Conservation (phyloP, 805 yeast species). For the Candida dajiaensis region DNA sequence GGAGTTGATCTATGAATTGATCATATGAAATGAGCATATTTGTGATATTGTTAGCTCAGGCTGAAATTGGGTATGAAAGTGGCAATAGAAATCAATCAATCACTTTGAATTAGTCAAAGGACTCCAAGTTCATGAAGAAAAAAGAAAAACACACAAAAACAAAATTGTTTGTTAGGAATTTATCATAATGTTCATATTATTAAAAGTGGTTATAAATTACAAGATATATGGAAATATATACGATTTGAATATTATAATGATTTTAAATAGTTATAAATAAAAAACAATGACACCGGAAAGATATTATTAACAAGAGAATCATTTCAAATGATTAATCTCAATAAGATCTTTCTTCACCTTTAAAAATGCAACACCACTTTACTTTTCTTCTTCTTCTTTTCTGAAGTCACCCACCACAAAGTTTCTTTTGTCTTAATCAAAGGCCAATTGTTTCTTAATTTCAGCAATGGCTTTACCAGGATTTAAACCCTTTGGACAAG, state of each 20-base stretch:
- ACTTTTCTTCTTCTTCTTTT: neutral
- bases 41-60: too few species aligned
- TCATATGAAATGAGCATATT: neutral
- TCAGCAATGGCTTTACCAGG: slow-evolving; percentile 98
- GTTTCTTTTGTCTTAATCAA: too few species aligned
- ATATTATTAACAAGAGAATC: too few species aligned
- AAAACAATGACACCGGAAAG: neutral
- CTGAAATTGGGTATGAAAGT: too few species aligned
- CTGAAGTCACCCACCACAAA: too few species aligned
- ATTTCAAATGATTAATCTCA: neutral
- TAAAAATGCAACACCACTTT: neutral
- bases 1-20: neutral
- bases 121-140: too few species aligned
- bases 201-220: too few species aligned
- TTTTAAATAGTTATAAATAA: neutral
- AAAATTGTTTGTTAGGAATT: too few species aligned
- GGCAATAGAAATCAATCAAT: too few species aligned
- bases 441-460: slow-evolving; percentile 89
- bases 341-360: neutral
- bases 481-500: slow-evolving; percentile 98
- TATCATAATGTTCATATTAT: too few species aligned
- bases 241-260: neutral
- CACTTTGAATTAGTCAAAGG: too few species aligned
- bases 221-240: neutral
- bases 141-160: too few species aligned